These are phyloP conservation scores for Metarhizium album DNA, from an alignment of 2,329 filamentous ascomycete species.

Conservation along the genomic window DNA sequence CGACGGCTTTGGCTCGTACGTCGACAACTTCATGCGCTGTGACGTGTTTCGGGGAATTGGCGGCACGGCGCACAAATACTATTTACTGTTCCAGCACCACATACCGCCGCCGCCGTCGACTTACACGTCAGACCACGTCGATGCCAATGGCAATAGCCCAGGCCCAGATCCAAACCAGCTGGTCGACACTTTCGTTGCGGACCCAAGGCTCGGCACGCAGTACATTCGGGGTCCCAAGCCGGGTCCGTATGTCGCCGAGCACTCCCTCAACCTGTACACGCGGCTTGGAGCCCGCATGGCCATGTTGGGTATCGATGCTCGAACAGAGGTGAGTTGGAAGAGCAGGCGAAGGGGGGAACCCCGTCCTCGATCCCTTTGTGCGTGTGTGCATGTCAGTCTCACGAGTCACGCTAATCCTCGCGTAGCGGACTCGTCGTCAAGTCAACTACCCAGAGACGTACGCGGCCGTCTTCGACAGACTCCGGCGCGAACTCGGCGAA, in stretches of 20 bases:
- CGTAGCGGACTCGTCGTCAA: constrained; percentile 71
- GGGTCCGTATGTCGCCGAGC: constrained; percentile 82
- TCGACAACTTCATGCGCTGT: constrained; percentile 86
- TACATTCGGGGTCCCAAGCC: constrained; percentile 71
- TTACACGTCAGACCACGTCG: constrained; percentile 53
- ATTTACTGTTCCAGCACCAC: constrained; percentile 95
- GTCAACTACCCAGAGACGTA: constrained; percentile 93
- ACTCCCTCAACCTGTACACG: constrained; percentile 79
- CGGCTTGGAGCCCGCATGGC: constrained; percentile 72
- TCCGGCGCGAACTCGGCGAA: constrained; percentile 61
- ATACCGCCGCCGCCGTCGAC: constrained; percentile 75
- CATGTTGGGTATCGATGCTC: constrained; percentile 81
- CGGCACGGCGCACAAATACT: constrained; percentile 92
- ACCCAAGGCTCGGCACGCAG: constrained; percentile 46
- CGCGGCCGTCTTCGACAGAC: constrained; percentile 67
- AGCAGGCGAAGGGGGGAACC: too few relatives aligned
- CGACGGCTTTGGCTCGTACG: constrained; percentile 88
- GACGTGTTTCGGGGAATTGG: constrained; percentile 88
- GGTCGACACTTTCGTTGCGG: constrained; percentile 60
- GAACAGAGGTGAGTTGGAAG: constrained; percentile 57
- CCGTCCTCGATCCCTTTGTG: neutral
- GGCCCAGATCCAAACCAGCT: constrained; percentile 61
- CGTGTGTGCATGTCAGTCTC: neutral
- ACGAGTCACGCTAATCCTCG: neutral
- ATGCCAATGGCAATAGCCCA: constrained; percentile 25